phyloP scores from a whole-genome alignment of 148 eudicot genomes.

The Spergularia marina region DNA sequence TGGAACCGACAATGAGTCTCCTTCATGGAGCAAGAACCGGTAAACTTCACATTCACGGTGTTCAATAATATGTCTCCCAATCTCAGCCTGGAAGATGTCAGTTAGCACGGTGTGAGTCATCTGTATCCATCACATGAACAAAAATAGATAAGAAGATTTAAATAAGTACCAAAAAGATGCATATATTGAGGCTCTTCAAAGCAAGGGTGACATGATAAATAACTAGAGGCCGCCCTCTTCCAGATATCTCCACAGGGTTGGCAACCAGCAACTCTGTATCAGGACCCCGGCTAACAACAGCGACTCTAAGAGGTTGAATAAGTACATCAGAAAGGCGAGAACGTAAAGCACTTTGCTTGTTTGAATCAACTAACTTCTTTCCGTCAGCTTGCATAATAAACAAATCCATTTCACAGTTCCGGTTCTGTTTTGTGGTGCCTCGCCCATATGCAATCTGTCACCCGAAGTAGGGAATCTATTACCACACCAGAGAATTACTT shows the following conservation, averaged over 20 bases:
- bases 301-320: slow-evolving; percentile 44
- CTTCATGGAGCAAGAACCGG: slow-evolving; percentile 50
- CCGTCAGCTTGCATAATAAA: slow-evolving; percentile 59
- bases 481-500: not conserved
- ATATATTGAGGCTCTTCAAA: slow-evolving; percentile 48
- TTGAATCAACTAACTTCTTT: slow-evolving; percentile 52
- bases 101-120: not conserved
- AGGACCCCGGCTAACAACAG: slow-evolving; percentile 62
- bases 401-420: slow-evolving; percentile 50
- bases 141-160: not conserved
- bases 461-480: slow-evolving; percentile 10
- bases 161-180: slow-evolving; percentile 51
- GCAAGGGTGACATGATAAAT: slow-evolving; percentile 60
- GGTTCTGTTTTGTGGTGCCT: slow-evolving; percentile 36
- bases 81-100: slow-evolving; percentile 42
- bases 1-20: slow-evolving; percentile 37
- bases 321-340: slow-evolving; percentile 49
- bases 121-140: not conserved
- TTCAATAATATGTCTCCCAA: slow-evolving; percentile 48
- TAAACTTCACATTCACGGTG: slow-evolving; percentile 67
- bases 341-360: slow-evolving; percentile 45
- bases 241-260: slow-evolving; percentile 61
- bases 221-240: slow-evolving; percentile 62
- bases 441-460: slow-evolving; percentile 57
- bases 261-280: slow-evolving; percentile 63